A percentile compares a stretch with the other conserved stretches of the same genome.
phyloP scores from a whole-genome alignment of 805 yeast genomes.

The Kazachstania bromeliacearum region DNA sequence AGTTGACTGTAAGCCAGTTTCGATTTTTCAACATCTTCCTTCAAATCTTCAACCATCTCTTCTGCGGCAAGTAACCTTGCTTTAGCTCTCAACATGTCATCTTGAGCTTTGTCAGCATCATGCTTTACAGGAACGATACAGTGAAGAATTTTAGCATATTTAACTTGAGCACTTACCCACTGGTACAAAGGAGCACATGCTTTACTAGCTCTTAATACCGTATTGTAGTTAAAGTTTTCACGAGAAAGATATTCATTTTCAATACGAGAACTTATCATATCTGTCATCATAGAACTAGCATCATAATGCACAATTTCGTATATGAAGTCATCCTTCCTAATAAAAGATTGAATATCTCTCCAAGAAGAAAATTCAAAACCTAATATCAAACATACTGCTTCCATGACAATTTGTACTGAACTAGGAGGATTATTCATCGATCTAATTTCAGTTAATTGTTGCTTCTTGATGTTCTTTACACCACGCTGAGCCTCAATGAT shows the following conservation, averaged over 20 bases:
- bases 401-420: constrained; percentile 74
- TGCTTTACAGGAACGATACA: constrained; percentile 62
- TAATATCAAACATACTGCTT: constrained; percentile 75
- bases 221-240: constrained; percentile 56
- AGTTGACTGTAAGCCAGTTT: constrained; percentile 59
- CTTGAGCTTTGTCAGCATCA: constrained; percentile 55
- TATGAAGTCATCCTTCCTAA: constrained; percentile 81
- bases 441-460: constrained; percentile 79
- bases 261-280: constrained; percentile 46
- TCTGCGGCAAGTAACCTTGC: constrained; percentile 67
- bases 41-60: constrained; percentile 71
- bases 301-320: constrained; percentile 70
- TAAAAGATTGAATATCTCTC: constrained; percentile 76
- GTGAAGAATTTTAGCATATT: constrained; percentile 61
- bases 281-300: constrained; percentile 47
- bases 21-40: constrained; percentile 55
- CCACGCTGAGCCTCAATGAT: constrained; percentile 77
- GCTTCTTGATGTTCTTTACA: constrained; percentile 87
- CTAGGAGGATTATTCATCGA: constrained; percentile 89
- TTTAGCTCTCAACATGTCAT: constrained; percentile 48
- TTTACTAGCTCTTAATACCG: constrained; percentile 81
- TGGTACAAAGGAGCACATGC: constrained; percentile 88
- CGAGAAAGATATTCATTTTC: constrained; percentile 49
- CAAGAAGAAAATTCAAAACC: constrained; percentile 61
- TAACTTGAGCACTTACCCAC: constrained; percentile 87